Base-by-base conservation (phyloP, 2,329 filamentous ascomycete species). In the Cladosporium sp. region DNA sequence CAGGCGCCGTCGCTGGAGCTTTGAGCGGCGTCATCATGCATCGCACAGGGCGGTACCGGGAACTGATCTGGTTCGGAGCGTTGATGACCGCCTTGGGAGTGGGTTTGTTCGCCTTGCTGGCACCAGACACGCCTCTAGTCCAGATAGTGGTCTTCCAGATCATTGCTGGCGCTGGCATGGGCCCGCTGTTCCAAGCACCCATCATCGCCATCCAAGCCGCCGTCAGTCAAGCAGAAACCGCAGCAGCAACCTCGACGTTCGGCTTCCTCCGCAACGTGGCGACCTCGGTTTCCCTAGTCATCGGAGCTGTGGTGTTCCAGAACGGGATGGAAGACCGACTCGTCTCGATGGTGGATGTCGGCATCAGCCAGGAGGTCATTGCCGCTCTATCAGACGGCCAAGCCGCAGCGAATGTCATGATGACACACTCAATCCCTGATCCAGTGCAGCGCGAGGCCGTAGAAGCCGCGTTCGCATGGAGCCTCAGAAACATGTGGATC, bases 261-360 rank as follows among this genome's bases (percentile, higher is more conserved):
- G 82, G 85, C 10, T 91, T 91, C 74, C 82, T 88, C 6, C 86
- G 90, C 21, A 90, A 90, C 70, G 79, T 93, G 2, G 88, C 87
- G 12, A 91, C 87, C 0, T 85, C 88, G 1, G 84, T 88, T n/a
- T 88, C 87, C 0, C 84, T 92, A 60, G 90, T 92, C 1, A 82
- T 93, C 38, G 91, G 91, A 24, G 87, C 90, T n/a, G 89, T 92
- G 54, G 84, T 93, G 36, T 93, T 93, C 79, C 88, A 92, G 78
- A 93, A 93, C 74, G 49, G 49, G 24, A 52, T 52, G 49, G 12
- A 52, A 30, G 49, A 52, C 14, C 24, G 49, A 15, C 24, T 52
- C 26, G 21, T 15, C 7, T 26, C 14, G 8, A 6, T 52, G 10
- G 49, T 28, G 7, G 24, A 52, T 28, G 15, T 28, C 14, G 49